Evolutionary conservation across 768 basidiomycete genomes (phyloP), one percentile per base, ranked within the genome.

Genomic region (Kwoniella botswanensis): DNA sequence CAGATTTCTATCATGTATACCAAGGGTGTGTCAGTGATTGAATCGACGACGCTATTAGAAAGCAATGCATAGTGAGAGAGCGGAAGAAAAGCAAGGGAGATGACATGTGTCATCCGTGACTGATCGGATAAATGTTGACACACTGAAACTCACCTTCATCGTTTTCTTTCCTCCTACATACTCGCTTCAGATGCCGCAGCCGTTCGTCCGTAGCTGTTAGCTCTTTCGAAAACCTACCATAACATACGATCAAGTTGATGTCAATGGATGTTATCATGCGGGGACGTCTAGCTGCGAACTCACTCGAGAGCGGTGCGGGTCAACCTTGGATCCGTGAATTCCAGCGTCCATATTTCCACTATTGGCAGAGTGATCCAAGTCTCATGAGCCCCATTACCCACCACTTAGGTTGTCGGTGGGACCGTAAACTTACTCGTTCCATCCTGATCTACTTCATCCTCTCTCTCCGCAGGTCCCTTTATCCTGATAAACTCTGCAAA

Each of bases 331-430:
- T 82, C 77, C 4, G 60, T 71, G 15, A 82, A 67, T 12, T 73
- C 69, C 17, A 78, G 69, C 0, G 70, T 75, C 78, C 80, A 82
- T 29, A 82, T 63, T 4, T 82, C 77, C 64, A 82, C 79, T 81
- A 44, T 29, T 17, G 26, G 26, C 26, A 26, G 26, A 26, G 26
- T 26, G 4, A 3, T 26, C 26, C 3, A 26, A 26, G 26, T 26
- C 26, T 26, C 26, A 26, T 26, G 26, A 26, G 26, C 4, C 26
- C 26, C 26, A 26, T 3, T 4, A 26, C 26, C 4, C 4, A 4
- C 26, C 26, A 26, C 26, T 26, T 26, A 26, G 26, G 26, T 26
- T 26, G 26, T 26, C 4, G 26, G 26, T 26, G 26, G 26, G 50
- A 26, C 18, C 11, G 60, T n/a, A 9, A 41, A 74, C 79, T 72